A percentile compares a stretch with the other conserved stretches of the same genome.
These are phyloP conservation scores for Wickerhamiella nectarea DNA, from an alignment of 805 yeast genomes.

Conservation along the genomic window DNA sequence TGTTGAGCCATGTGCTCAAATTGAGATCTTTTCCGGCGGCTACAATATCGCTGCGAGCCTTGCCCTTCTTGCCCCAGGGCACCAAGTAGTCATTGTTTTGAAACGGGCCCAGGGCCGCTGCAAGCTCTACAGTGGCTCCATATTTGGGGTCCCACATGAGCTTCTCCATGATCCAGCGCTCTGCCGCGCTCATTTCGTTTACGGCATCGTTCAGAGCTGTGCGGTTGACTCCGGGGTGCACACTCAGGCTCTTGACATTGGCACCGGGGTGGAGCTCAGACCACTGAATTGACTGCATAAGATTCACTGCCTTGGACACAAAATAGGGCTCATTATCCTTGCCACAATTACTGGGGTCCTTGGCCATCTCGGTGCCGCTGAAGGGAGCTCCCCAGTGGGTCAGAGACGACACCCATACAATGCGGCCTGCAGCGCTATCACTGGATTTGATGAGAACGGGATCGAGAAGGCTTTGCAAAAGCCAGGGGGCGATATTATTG, in stretches of 20 bases:
- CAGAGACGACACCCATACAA: constrained; percentile 35
- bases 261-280: constrained; percentile 24
- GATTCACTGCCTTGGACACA: constrained; percentile 33
- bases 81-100: constrained; percentile 26
- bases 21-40: constrained; percentile 24
- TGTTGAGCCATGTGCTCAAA: constrained; percentile 6
- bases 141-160: constrained; percentile 20
- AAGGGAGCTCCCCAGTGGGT: constrained; percentile 26
- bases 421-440: constrained; percentile 28
- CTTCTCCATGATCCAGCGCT: neutral
- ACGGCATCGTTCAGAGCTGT: constrained; percentile 27
- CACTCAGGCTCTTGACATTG: constrained; percentile 26
- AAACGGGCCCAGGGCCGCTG: constrained; percentile 29
- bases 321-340: constrained; percentile 23
- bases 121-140: constrained; percentile 36
- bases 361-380: constrained; percentile 26
- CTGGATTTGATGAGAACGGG: constrained; percentile 25
- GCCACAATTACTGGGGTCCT: constrained; percentile 23
- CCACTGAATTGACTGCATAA: constrained; percentile 30
- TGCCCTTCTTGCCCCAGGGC: constrained; percentile 33
- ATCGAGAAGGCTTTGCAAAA: constrained; percentile 28
- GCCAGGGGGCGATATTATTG: constrained; percentile 34
- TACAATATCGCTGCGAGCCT: constrained; percentile 28
- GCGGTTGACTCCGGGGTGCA: constrained; percentile 32
- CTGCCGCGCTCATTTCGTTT: neutral